These are phyloP conservation scores for Pseudonitzschia multistriata DNA, from an alignment of 108 stramenopile species.

Conservation along the genomic window DNA sequence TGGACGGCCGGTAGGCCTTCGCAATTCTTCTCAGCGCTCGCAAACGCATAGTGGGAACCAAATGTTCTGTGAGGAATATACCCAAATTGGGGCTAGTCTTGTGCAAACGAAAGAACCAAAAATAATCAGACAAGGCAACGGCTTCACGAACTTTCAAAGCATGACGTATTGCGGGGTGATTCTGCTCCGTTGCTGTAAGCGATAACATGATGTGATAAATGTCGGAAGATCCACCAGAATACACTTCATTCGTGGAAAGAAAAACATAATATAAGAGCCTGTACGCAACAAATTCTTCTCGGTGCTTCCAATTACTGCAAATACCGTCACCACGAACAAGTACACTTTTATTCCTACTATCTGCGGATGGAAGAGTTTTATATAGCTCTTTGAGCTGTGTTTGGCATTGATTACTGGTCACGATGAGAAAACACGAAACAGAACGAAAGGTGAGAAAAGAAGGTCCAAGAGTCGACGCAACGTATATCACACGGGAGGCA, in stretches of 20 bases:
- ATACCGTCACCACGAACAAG: neutral
- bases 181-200: constrained; percentile 43
- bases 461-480: neutral
- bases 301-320: constrained; percentile 36
- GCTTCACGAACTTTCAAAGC: constrained; percentile 72
- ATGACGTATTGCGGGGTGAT: constrained; percentile 59
- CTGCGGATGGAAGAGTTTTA: constrained; percentile 24
- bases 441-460: neutral
- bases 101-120: constrained; percentile 64
- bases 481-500: neutral
- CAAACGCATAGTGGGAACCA: constrained; percentile 63
- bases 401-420: constrained; percentile 86
- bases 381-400: constrained; percentile 88
- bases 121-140: constrained; percentile 62
- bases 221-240: constrained; percentile 64
- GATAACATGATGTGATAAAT: constrained; percentile 62
- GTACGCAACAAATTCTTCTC: constrained; percentile 78
- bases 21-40: constrained; percentile 56
- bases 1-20: constrained; percentile 67
- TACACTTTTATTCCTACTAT: constrained; percentile 24
- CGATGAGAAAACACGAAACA: neutral
- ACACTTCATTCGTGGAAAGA: constrained; percentile 62
- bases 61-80: constrained; percentile 56
- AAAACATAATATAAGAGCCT: constrained; percentile 79
- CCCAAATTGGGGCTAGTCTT: constrained; percentile 55